These are phyloP conservation scores for Magnusiomyces sp. DNA, from an alignment of 1,139 yeast genomes.

Conservation along the genomic window DNA sequence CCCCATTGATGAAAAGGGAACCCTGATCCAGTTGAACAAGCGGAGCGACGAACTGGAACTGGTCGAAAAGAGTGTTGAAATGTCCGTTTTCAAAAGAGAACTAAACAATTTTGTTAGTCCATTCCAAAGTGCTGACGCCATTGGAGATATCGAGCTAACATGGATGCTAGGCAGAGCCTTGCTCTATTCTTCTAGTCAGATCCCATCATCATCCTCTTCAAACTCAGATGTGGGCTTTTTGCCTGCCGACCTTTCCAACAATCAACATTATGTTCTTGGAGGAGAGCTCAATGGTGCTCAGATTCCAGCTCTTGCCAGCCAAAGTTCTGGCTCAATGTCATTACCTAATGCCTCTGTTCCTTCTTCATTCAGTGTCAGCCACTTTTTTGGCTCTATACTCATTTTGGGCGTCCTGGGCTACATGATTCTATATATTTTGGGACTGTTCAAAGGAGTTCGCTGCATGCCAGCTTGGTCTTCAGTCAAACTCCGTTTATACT, in stretches of 20 bases:
- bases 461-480: background rate
- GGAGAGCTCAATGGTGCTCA: conserved; percentile 12
- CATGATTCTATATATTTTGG: background rate
- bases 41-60: no score
- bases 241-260: conserved; percentile 13
- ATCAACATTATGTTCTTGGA: conserved; percentile 13
- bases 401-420: background rate
- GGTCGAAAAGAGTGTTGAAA: no score
- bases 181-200: conserved; percentile 41
- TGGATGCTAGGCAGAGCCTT: conserved; percentile 83
- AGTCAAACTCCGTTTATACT: background rate
- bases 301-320: no score
- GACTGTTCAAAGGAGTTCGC: background rate
- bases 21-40: no score
- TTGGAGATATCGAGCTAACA: conserved; percentile 58
- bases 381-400: background rate
- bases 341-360: no score
- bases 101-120: conserved; percentile 33
- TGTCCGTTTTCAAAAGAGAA: no score
- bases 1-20: conserved; percentile 42
- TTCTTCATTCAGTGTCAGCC: no score
- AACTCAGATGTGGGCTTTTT: conserved; percentile 16
- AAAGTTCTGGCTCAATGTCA: no score
- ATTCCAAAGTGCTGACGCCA: conserved; percentile 50
- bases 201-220: conserved; percentile 19